A percentile compares a stretch with the other conserved stretches of the same genome.
phyloP scores from a whole-genome alignment of 768 basidiomycete genomes.

The Tricholoma furcatifolium region DNA sequence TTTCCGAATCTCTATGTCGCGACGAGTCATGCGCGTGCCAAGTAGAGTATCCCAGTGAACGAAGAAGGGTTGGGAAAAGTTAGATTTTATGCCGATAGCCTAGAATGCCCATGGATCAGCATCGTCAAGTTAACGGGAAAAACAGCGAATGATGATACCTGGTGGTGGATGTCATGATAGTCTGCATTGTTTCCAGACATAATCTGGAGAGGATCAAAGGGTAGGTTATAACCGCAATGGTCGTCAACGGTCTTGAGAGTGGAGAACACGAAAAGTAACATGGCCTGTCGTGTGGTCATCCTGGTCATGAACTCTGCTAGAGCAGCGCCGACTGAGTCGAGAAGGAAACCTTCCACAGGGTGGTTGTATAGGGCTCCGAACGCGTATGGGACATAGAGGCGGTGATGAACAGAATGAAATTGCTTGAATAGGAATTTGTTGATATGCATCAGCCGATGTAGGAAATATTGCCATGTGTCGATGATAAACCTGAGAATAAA shows the following conservation, averaged over 20 bases:
- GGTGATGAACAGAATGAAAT: slow-evolving; percentile 92
- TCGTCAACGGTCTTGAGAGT: slow-evolving; percentile 95
- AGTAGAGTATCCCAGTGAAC: slow-evolving; percentile 89
- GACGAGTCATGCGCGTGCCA: slow-evolving; percentile 79
- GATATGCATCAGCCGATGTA: slow-evolving; percentile 89
- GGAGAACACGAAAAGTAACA: slow-evolving; percentile 78
- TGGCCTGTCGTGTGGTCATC: slow-evolving; percentile 81
- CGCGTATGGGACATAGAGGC: slow-evolving; percentile 95
- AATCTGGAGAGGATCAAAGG: slow-evolving; percentile 90
- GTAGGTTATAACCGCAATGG: slow-evolving; percentile 88
- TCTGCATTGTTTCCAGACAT: slow-evolving; percentile 88
- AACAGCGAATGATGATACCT: slow-evolving; percentile 46
- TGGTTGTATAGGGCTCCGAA: slow-evolving; percentile 98
- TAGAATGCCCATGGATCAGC: slow-evolving; percentile 20
- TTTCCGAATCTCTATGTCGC: slow-evolving; percentile 57
- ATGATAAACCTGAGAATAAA: slow-evolving; percentile 69
- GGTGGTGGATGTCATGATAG: slow-evolving; percentile 98
- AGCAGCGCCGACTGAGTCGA: slow-evolving; percentile 81
- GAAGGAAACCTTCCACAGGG: slow-evolving; percentile 88
- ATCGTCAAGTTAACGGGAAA: not conserved
- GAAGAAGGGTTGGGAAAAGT: slow-evolving; percentile 96
- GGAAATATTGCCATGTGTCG: slow-evolving; percentile 98
- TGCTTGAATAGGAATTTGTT: slow-evolving; percentile 90
- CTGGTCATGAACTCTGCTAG: slow-evolving; percentile 68
- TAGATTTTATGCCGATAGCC: slow-evolving; percentile 88